These are phyloP conservation scores for Trichosanthes cucumerina DNA, from an alignment of 306 rosid species.

Conservation along the genomic window DNA sequence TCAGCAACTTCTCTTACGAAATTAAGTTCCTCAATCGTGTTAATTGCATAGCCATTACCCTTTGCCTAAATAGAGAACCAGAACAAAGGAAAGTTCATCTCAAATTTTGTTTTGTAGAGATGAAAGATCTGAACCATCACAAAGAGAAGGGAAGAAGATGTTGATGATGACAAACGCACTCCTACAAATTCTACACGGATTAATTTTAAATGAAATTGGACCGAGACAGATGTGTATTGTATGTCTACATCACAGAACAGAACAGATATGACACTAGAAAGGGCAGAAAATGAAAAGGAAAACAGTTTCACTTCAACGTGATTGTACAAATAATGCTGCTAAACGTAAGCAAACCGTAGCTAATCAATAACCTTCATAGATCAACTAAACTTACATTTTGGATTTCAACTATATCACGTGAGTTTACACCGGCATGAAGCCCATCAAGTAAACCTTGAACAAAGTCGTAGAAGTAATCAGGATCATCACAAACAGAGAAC, in stretches of 20 bases:
- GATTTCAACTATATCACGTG: conserved; percentile 58
- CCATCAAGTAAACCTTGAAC: conserved; percentile 87
- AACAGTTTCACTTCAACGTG: background rate
- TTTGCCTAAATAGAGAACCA: conserved; percentile 48
- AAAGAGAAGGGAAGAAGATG: background rate
- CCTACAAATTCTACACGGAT: background rate
- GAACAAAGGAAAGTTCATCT: background rate
- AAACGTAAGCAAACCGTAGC: background rate
- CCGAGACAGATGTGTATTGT: background rate
- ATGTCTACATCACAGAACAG: background rate
- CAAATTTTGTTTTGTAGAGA: background rate
- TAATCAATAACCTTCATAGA: background rate
- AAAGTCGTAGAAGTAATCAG: conserved; percentile 68
- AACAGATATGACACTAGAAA: background rate
- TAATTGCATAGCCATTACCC: conserved; percentile 89
- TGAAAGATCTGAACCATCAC: background rate
- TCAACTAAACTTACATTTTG: conserved; percentile 47
- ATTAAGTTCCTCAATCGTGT: conserved; percentile 71
- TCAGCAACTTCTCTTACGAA: conserved; percentile 64
- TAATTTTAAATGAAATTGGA: background rate
- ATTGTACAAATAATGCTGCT: background rate
- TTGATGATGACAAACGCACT: background rate
- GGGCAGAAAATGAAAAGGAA: background rate
- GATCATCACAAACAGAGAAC: conserved; percentile 77
- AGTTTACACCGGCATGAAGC: conserved; percentile 56